Evolutionary conservation across 1,284 basidiomycete genomes (phyloP).

Genomic region (Inonotus hispidus): DNA sequence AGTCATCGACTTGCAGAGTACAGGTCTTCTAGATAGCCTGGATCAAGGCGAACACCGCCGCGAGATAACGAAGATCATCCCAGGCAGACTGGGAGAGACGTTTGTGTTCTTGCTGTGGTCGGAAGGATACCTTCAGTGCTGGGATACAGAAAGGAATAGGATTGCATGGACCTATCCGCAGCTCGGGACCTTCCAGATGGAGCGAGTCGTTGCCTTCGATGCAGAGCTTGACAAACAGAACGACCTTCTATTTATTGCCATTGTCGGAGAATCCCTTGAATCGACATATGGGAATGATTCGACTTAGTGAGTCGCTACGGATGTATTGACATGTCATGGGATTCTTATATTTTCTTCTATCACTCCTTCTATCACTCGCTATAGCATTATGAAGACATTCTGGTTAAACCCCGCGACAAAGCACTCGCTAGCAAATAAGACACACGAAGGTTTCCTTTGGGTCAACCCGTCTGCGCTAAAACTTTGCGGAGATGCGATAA

Average conservation of each 20-base stretch:
- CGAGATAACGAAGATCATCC: not conserved
- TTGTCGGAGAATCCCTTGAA: not conserved
- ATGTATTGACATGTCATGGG: too few species aligned
- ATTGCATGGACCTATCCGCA: conserved; percentile 13
- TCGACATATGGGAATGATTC: not conserved
- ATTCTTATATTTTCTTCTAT: too few species aligned
- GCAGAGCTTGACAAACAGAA: not conserved
- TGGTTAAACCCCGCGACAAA: not conserved
- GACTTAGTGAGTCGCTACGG: not conserved
- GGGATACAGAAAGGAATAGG: conserved; percentile 1
- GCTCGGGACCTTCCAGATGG: conserved; percentile 1
- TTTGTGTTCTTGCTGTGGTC: conserved; percentile 3
- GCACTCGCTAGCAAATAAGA: not conserved
- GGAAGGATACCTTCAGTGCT: conserved; percentile 12
- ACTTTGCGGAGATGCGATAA: not conserved
- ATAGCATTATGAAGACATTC: not conserved
- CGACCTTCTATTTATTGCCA: not conserved
- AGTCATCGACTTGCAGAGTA: conserved; percentile 4
- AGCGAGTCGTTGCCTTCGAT: not conserved
- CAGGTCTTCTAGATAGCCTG: not conserved
- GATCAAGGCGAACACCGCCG: not conserved
- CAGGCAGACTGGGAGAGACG: not conserved
- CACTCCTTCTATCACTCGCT: not conserved
- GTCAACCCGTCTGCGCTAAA: not conserved
- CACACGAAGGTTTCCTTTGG: not conserved